Evolutionary conservation across 108 stramenopile species (phyloP), one percentile per base, ranked within the genome.

Genomic region (Fragilariopsis cylindrus): DNA sequence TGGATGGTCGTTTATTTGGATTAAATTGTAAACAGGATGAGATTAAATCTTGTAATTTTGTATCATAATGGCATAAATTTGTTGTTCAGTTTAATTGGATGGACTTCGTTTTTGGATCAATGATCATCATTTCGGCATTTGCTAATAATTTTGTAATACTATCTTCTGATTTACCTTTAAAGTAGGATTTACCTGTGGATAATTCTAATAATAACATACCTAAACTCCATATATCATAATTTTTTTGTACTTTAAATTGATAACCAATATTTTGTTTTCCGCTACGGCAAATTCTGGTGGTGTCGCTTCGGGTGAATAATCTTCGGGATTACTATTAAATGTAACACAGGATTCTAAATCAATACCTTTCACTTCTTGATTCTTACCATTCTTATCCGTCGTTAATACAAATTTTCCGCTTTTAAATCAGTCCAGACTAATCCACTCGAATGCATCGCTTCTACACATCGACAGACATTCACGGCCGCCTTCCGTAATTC

Each of bases 361-460:
- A 39, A 68, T 52, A 2, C 67, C 67, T 48, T 48, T 47, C 4
- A 68, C 48, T 18, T 50, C 49, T 9, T 8, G 13, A 18, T 30
- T 18, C 0, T n/a, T 39, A 16, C 30, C 30, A 15, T 44, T 48
- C 52, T 12, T n/a, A 53, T 12, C 12, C 45, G 46, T 18, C 8
- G 81, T 69, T 1, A 92, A 82, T 0, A 96, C 88, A 75, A 96
- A 62, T 96, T 96, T 62, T 96, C 95, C 11, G 89, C 85, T 70
- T 96, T 96, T 53, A 93, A 53, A 71, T 96, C 95, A 50, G 92
- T 96, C 92, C 92, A 96, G n/a, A 96, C 95, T 70, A 96, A 70
- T 18, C 78, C 70, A 8, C 83, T 78, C 30, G 81, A 72, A 72
- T 93, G 91, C 68, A 93, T 71, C 1, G 86, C 87, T 66, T 92